Base-by-base conservation (phyloP, 2,329 filamentous ascomycete species). In the Coniochaeta sp. region DNA sequence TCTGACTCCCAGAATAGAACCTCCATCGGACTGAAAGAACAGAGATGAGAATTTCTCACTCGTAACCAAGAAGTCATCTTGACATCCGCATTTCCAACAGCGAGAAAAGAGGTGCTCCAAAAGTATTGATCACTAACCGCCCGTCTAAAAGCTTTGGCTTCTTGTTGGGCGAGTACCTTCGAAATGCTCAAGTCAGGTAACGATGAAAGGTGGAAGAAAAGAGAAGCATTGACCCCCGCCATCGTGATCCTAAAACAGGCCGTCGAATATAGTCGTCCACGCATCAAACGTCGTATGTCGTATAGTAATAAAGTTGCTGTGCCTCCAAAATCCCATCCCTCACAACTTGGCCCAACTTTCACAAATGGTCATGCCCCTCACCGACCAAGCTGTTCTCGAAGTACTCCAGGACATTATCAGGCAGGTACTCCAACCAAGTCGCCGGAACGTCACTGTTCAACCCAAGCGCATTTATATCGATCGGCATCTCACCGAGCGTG, bases 391-490 rank as follows among this genome's bases (percentile, higher is more conserved):
- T 58, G 4, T 55, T 56, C 32, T 76, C 75, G 58, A 78, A 82
- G 50, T 82, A 76, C 28, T 74, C 76, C 33, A 87, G 61, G 54
- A 87, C 76, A 60, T 88, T 84, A 22, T 77, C 78, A 0, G 86
- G 85, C 6, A 90, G 70, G 54, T 87, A 88, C 59, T 89, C 87
- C 85, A 87, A 91, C 3, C 69, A 68, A 3, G 27, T 33, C 0
- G 84, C 82, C 74, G 87, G 81, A 67, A 89, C 79, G 40, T 89
- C 85, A 14, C 82, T 78, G 1, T 72, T 70, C 33, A 76, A 55
- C 0, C 82, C 83, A 16, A 91, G 68, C 4, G 80, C 71, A 22
- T 79, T 81, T 74, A 91, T 86, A 56, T 91, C 86, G 30, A 92
- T 82, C 6, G 27, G 27, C 24, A 40, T 40, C 57, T 91, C 86